Percentiles rank a stretch among this genome's conserved stretches.
These are phyloP conservation scores for Cladosporium colombiae DNA, from an alignment of 2,329 filamentous ascomycete genomes.

Conservation along the genomic window DNA sequence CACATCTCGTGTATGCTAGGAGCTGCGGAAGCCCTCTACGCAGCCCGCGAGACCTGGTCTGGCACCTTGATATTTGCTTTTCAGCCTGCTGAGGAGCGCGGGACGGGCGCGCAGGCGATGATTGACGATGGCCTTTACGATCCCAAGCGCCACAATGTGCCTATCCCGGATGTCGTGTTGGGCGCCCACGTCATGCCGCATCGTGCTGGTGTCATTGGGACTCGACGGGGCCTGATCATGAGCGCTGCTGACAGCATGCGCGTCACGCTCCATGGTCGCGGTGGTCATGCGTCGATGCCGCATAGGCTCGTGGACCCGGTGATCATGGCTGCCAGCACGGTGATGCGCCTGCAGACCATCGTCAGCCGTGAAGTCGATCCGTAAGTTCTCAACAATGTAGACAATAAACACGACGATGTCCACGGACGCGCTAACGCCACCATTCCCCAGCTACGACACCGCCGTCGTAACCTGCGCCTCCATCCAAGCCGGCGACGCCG, in stretches of 20 bases:
- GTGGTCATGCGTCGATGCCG: slow-evolving; percentile 60
- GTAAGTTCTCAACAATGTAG: not conserved
- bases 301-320: slow-evolving; percentile 60
- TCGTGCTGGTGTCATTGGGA: slow-evolving; percentile 44
- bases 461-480: slow-evolving; percentile 61
- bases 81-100: slow-evolving; percentile 68
- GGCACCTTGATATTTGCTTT: slow-evolving; percentile 67
- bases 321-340: slow-evolving; percentile 57
- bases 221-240: slow-evolving; percentile 44
- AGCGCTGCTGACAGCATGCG: slow-evolving; percentile 43
- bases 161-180: slow-evolving; percentile 57
- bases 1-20: slow-evolving; percentile 62
- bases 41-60: slow-evolving; percentile 52
- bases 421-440: not conserved
- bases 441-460: slow-evolving; percentile 41
- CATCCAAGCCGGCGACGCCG: slow-evolving; percentile 60
- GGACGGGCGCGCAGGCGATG: slow-evolving; percentile 63
- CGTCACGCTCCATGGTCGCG: slow-evolving; percentile 59
- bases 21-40: slow-evolving; percentile 53
- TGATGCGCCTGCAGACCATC: slow-evolving; percentile 59
- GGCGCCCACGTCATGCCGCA: slow-evolving; percentile 59
- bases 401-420: not conserved
- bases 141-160: slow-evolving; percentile 43
- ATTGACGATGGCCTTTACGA: slow-evolving; percentile 60
- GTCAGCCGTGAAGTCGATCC: slow-evolving; percentile 55